Percentiles rank a stretch among this genome's conserved stretches.
These are phyloP conservation scores for Nannizziopsis barbatae DNA, from an alignment of 2,329 filamentous ascomycete species.

Conservation along the genomic window DNA sequence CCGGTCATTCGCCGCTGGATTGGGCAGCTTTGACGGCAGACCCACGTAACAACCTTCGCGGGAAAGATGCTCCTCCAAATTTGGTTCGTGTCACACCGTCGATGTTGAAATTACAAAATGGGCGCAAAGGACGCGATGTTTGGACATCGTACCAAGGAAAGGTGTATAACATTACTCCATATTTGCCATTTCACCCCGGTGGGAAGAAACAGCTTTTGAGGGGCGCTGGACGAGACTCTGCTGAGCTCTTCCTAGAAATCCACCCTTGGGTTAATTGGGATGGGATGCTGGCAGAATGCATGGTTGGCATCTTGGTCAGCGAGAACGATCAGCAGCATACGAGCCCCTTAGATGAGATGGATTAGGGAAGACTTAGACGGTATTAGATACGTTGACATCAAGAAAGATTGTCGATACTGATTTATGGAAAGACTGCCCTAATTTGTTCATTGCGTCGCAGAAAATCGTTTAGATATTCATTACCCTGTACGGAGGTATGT, in stretches of 20 bases:
- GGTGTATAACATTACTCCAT: slow-evolving; percentile 90
- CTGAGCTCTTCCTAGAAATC: slow-evolving; percentile 50
- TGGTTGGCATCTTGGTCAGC: slow-evolving; percentile 50
- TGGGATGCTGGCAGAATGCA: slow-evolving; percentile 50
- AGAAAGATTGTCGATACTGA: not conserved
- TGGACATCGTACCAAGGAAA: slow-evolving; percentile 85
- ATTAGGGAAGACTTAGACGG: slow-evolving; percentile 31
- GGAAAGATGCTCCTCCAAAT: slow-evolving; percentile 39
- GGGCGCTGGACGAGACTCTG: slow-evolving; percentile 56
- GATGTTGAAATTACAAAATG: slow-evolving; percentile 66
- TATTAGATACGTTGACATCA: not conserved
- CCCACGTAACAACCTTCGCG: slow-evolving; percentile 56
- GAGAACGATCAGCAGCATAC: slow-evolving; percentile 28
- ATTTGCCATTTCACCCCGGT: slow-evolving; percentile 81
- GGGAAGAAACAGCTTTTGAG: slow-evolving; percentile 52
- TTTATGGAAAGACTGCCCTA: not conserved
- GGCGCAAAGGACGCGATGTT: slow-evolving; percentile 71
- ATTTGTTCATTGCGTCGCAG: not conserved
- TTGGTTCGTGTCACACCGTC: slow-evolving; percentile 67
- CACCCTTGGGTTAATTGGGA: slow-evolving; percentile 62
- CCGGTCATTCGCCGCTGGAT: slow-evolving; percentile 88
- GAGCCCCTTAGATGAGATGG: slow-evolving; percentile 46
- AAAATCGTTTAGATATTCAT: not conserved
- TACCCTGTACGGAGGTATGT: not conserved
- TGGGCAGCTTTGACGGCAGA: slow-evolving; percentile 69